Conservation (phyloP, 2,329 filamentous ascomycete genomes). For the Keithomyces neogunnii region DNA sequence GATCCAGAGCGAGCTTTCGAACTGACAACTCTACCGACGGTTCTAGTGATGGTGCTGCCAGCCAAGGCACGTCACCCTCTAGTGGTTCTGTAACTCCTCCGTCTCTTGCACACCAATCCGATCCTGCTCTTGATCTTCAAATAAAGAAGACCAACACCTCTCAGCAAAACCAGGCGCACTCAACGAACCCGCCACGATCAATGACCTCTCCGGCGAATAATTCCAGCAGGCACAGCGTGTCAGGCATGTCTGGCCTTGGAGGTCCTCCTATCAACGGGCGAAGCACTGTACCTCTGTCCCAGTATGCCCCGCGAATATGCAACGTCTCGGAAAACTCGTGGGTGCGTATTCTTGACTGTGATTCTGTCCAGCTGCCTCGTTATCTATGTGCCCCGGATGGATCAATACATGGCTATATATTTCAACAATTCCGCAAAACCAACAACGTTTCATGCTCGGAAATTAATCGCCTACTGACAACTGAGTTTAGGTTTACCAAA, state of each 20-base stretch:
- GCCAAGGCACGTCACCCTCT: constrained; percentile 52
- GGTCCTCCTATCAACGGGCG: constrained; percentile 46
- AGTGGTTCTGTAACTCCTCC: constrained; percentile 69
- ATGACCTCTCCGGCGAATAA: constrained; percentile 27
- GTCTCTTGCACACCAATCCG: constrained; percentile 58
- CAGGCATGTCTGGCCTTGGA: constrained; percentile 53
- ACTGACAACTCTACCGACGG: constrained; percentile 54
- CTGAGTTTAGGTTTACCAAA: constrained; percentile 72
- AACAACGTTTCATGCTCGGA: background rate
- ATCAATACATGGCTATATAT: too few relatives aligned
- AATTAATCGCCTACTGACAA: constrained; percentile 13
- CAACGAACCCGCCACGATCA: constrained; percentile 24
- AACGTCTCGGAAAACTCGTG: constrained; percentile 77
- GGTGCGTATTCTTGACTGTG: constrained; percentile 44
- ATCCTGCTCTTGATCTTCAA: constrained; percentile 55
- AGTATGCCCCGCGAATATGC: constrained; percentile 70
- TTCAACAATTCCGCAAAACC: background rate
- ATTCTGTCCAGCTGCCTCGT: too few relatives aligned
- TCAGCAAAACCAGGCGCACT: constrained; percentile 8
- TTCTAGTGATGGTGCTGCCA: constrained; percentile 49
- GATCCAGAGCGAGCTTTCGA: constrained; percentile 66
- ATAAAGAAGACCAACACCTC: constrained; percentile 34
- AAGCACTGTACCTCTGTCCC: constrained; percentile 56
- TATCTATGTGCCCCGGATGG: too few relatives aligned
- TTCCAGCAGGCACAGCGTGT: constrained; percentile 54